Conservation (phyloP, 2,329 filamentous ascomycete species). For the Neonectria faginata region DNA sequence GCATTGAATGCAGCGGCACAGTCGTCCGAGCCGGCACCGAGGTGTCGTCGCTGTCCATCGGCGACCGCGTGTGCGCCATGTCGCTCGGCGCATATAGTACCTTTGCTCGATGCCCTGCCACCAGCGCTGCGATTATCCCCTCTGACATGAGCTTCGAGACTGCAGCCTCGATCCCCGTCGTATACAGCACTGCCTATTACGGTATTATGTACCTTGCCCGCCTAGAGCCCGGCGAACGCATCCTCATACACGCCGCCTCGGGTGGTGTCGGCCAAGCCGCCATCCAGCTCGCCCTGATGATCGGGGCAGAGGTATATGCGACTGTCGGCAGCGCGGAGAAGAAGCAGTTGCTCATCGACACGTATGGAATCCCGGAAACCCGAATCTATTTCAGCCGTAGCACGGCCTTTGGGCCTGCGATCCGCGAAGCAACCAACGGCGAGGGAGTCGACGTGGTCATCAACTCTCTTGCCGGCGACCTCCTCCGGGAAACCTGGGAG, state of each 20-base stretch:
- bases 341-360: slow-evolving; percentile 41
- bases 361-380: slow-evolving; percentile 44
- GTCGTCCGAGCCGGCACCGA: slow-evolving; percentile 54
- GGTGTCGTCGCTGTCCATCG: slow-evolving; percentile 19
- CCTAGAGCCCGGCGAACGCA: slow-evolving; percentile 36
- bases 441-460: slow-evolving; percentile 50
- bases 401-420: slow-evolving; percentile 41
- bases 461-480: slow-evolving; percentile 48
- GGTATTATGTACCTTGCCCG: slow-evolving; percentile 31
- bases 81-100: slow-evolving; percentile 32
- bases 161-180: slow-evolving; percentile 31
- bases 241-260: slow-evolving; percentile 48
- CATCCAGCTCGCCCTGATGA: slow-evolving; percentile 43
- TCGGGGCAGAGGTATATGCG: slow-evolving; percentile 47
- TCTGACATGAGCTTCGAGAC: slow-evolving; percentile 25
- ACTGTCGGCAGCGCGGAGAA: slow-evolving; percentile 51
- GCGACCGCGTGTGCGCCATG: slow-evolving; percentile 33
- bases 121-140: slow-evolving; percentile 45
- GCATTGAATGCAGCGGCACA: slow-evolving; percentile 56
- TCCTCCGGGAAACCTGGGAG: slow-evolving; percentile 47
- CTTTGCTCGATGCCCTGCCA: slow-evolving; percentile 55
- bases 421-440: slow-evolving; percentile 40
- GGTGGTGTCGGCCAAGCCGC: slow-evolving; percentile 48
- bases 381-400: slow-evolving; percentile 49
- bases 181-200: slow-evolving; percentile 39